Evolutionary conservation across 2,329 filamentous ascomycete species (phyloP), one percentile per base, ranked within the genome.

Genomic region (Trichoderma citrinoviride): DNA sequence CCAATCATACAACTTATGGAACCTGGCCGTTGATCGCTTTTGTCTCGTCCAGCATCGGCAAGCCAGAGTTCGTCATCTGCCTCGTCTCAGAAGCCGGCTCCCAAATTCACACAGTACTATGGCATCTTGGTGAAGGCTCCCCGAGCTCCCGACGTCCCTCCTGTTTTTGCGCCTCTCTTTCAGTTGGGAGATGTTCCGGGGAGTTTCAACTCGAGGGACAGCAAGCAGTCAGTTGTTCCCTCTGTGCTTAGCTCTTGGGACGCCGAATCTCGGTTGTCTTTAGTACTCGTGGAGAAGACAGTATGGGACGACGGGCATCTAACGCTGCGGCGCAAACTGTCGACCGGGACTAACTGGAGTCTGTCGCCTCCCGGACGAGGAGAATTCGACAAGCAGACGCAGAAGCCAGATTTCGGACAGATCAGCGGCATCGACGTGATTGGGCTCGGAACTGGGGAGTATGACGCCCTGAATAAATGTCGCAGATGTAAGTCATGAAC

Each of bases 71-170:
- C 57, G 27, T 29, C 57, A 43, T 58, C 55, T n/a, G 2, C 29
- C 2, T 50, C 14, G 4, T 17, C 21, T 25, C 19, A 27, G 25
- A 50, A 61, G 33, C 47, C 47, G 7, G 40, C 37, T 25, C 58
- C 58, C 23, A 25, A 52, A 15, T 61, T 53, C 47, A 53, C 37
- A 6, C 50, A 63, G 37, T 63, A 55, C 41, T 63, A 63, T 40
- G 61, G 61, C 50, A 63, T 63, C 50, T 29, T 63, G 10, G 41
- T 63, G 8, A 54, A 41, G 40, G 1, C 27, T 27, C 50, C 40
- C 40, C 46, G 41, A 12, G 8, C 8, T 10, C 60, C 47, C 25
- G n/a, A 54, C 21, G 33, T 61, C 19, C n/a, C 41, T 1, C 21
- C 54, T 46, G 21, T 21, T 7, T 57, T 57, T 15, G 43, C 23